A percentile compares a stretch with the other conserved stretches of the same genome.
These are phyloP conservation scores for Stemphylium vesicarium DNA, from an alignment of 2,329 filamentous ascomycete species.

Conservation along the genomic window DNA sequence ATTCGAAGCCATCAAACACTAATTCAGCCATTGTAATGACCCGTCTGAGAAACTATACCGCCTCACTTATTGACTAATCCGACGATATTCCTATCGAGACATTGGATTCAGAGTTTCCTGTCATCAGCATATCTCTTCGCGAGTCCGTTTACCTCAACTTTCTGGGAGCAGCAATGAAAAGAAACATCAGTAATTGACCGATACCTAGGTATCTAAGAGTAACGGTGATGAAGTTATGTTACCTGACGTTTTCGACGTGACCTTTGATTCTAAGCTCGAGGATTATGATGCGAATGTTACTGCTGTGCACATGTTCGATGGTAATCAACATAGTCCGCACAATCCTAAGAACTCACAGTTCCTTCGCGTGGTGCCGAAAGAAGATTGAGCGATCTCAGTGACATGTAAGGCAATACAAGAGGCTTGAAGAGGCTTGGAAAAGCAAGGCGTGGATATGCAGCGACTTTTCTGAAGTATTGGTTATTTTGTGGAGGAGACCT, in stretches of 20 bases:
- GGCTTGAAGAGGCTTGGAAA: no score
- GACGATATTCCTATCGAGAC: constrained; percentile 56
- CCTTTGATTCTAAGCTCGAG: constrained; percentile 56
- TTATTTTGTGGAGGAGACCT: no score
- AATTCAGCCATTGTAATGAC: constrained; percentile 52
- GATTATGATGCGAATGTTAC: constrained; percentile 48
- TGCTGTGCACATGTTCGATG: no score
- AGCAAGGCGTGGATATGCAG: no score
- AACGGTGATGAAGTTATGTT: constrained; percentile 58
- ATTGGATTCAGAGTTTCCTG: constrained; percentile 63
- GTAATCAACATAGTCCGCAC: no score
- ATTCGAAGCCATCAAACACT: constrained; percentile 48
- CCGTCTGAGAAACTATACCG: constrained; percentile 62
- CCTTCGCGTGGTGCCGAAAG: no score
- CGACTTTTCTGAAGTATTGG: no score
- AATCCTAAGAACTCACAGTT: no score
- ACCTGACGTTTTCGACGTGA: constrained; percentile 54
- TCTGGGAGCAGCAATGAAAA: constrained; percentile 58
- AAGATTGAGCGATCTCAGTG: no score
- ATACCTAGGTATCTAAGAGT: constrained; percentile 56
- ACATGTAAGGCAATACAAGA: no score
- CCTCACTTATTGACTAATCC: constrained; percentile 52
- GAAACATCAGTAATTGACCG: constrained; percentile 56
- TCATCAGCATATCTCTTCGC: constrained; percentile 59
- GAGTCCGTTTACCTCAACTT: constrained; percentile 62